Base-by-base conservation (phyloP, 306 rosid genomes). In the Dryas octopetala region DNA sequence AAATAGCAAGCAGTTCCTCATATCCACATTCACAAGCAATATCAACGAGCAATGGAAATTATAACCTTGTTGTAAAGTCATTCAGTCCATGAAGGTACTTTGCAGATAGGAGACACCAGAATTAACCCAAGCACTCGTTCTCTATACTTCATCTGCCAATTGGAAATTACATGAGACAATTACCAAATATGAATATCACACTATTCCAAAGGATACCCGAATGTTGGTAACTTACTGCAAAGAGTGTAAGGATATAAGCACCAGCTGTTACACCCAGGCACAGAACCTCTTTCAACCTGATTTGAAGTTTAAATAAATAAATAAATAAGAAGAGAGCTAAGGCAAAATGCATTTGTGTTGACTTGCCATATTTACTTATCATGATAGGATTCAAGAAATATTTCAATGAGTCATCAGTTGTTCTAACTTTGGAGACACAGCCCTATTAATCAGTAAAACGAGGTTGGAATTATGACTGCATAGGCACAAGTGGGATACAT, bases 221-320 rank as follows among this genome's bases (percentile, higher is more conserved):
- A 15, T 62, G 59, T 62, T 38, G 60, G 70, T 55, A 73, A 85
- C 97, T 86, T 88, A 92, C 97, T 50, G 97, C 91, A 79, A 89
- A 88, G 58, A 90, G 88, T 46, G 93, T 86, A 57, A 92, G 91
- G 71, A 92, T 81, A 84, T 89, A 92, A 71, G 97, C 97, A 73
- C 96, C 97, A 54, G 93, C 97, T 55, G 93, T 90, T 73, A 92
- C 96, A 57, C 97, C 97, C 63, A 92, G 74, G 88, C 97, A 92
- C 81, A 92, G 48, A 73, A 92, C 93, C 83, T 88, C 87, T 83
- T 76, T 88, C 70, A 92, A 85, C 86, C 97, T 92, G 90, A 71
- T 81, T 77, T 77, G 12, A 19, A 48, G 44, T 61, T 61, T 19
- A 19, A 19, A 19, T 5, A 61, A 61, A 5, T 41, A 75, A 76